phyloP scores from a whole-genome alignment of 2,329 filamentous ascomycete species.

The Fusarium tjaetaba region DNA sequence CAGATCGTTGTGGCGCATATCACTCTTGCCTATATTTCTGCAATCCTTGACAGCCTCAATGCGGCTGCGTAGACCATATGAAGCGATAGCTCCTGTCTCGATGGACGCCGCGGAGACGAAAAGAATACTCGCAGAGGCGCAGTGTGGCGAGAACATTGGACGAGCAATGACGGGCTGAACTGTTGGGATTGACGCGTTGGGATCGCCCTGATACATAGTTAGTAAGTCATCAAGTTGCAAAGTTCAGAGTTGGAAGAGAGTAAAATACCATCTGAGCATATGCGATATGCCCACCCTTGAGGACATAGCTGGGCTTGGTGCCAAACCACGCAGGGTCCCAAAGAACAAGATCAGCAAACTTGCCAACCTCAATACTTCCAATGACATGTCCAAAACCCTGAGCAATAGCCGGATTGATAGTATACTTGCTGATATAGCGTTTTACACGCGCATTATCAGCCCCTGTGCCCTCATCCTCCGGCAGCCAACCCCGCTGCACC shows the following conservation, averaged over 20 bases:
- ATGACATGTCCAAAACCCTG: constrained; percentile 91
- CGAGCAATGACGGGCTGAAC: constrained; percentile 85
- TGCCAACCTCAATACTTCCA: constrained; percentile 88
- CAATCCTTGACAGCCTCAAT: constrained; percentile 83
- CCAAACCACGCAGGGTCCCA: constrained; percentile 91
- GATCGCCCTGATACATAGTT: constrained; percentile 68
- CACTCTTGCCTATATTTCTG: constrained; percentile 77
- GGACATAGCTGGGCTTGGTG: constrained; percentile 80
- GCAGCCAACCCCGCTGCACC: constrained; percentile 77
- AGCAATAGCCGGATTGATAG: constrained; percentile 89
- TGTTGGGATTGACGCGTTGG: constrained; percentile 86
- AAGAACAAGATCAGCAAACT: constrained; percentile 87
- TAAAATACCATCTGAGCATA: constrained; percentile 80
- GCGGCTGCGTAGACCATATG: constrained; percentile 80
- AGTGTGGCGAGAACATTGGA: constrained; percentile 83
- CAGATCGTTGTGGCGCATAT: constrained; percentile 89
- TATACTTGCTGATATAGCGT: constrained; percentile 94
- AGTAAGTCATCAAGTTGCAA: background rate
- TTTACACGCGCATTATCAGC: constrained; percentile 94
- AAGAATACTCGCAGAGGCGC: constrained; percentile 78
- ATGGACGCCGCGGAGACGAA: constrained; percentile 84
- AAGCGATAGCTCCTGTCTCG: constrained; percentile 70
- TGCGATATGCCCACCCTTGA: constrained; percentile 90
- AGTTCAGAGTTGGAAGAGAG: background rate
- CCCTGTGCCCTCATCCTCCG: constrained; percentile 80